These are phyloP conservation scores for Bondarzewia mesenterica DNA, from an alignment of 1,284 basidiomycete genomes.

Conservation along the genomic window DNA sequence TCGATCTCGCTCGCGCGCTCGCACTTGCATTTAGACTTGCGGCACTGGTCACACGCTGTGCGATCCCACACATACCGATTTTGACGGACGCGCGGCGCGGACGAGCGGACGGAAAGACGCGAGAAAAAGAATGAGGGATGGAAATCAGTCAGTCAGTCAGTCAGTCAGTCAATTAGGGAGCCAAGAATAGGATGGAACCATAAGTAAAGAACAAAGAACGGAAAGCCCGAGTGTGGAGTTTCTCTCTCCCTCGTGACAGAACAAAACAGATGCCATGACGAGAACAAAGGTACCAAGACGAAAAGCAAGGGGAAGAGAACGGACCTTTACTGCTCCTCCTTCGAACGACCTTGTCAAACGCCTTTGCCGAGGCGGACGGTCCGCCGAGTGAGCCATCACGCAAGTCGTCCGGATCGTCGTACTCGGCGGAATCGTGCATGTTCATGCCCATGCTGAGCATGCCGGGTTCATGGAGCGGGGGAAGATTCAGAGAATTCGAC, in stretches of 20 bases:
- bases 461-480: slow-evolving; percentile 6
- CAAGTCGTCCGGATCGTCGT: slow-evolving; percentile 28
- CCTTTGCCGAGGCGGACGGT: slow-evolving; percentile 14
- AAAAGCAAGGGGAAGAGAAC: slow-evolving; percentile 9
- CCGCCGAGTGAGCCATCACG: slow-evolving; percentile 16
- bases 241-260: too few species aligned
- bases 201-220: too few species aligned
- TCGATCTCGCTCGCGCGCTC: slow-evolving; percentile 46
- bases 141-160: too few species aligned
- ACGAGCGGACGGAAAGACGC: background rate
- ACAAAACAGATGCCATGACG: background rate
- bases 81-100: background rate
- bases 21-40: slow-evolving; percentile 76
- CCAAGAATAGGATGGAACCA: too few species aligned
- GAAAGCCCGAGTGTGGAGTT: too few species aligned
- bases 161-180: too few species aligned
- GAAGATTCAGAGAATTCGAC: slow-evolving; percentile 10
- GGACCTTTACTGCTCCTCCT: slow-evolving; percentile 64
- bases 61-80: background rate
- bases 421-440: too few species aligned
- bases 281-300: background rate
- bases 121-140: background rate
- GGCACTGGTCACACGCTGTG: slow-evolving; percentile 72
- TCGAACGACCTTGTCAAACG: slow-evolving; percentile 44
- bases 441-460: slow-evolving; percentile 21